These are phyloP conservation scores for Xenoacremonium recifei DNA, from an alignment of 2,329 filamentous ascomycete species.

Conservation along the genomic window DNA sequence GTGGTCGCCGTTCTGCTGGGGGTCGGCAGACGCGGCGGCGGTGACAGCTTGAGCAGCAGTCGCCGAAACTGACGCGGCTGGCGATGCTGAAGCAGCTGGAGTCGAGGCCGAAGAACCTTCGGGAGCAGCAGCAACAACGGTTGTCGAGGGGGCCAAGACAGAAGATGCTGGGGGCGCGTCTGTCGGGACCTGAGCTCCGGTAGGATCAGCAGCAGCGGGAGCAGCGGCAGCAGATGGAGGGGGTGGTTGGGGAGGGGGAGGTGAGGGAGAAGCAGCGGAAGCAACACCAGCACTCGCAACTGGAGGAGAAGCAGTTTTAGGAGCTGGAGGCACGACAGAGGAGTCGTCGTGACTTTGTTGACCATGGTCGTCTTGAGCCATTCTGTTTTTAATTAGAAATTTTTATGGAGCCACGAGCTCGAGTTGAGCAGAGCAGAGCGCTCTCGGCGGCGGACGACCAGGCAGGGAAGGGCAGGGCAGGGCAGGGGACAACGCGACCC, in stretches of 20 bases:
- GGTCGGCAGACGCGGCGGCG: conserved; percentile 15
- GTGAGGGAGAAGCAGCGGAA: no score
- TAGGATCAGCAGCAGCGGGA: conserved; percentile 11
- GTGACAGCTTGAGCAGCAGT: background rate
- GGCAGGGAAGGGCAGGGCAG: no score
- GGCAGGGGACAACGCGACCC: no score
- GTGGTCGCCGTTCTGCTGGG: conserved; percentile 33
- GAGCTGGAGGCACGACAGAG: conserved; percentile 24
- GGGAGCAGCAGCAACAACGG: conserved; percentile 3
- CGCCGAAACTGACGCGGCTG: conserved; percentile 7
- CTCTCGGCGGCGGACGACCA: no score
- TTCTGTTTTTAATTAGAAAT: conserved; percentile 35
- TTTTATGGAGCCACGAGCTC: conserved; percentile 36
- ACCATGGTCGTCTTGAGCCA: conserved; percentile 31
- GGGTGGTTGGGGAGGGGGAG: conserved; percentile 12
- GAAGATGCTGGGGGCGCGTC: conserved; percentile 12
- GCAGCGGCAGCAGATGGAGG: conserved; percentile 14
- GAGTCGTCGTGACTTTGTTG: conserved; percentile 29
- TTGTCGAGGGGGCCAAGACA: background rate
- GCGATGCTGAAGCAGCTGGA: conserved; percentile 12
- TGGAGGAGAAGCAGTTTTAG: conserved; percentile 23
- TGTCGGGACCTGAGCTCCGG: conserved; percentile 17
- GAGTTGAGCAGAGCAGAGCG: conserved; percentile 33
- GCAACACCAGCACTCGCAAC: conserved; percentile 18
- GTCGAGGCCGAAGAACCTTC: background rate